Percentiles rank a stretch among this genome's conserved stretches.
Evolutionary conservation across 2,329 filamentous ascomycete genomes (phyloP).

Genomic region (Xylaria hypoxylon): DNA sequence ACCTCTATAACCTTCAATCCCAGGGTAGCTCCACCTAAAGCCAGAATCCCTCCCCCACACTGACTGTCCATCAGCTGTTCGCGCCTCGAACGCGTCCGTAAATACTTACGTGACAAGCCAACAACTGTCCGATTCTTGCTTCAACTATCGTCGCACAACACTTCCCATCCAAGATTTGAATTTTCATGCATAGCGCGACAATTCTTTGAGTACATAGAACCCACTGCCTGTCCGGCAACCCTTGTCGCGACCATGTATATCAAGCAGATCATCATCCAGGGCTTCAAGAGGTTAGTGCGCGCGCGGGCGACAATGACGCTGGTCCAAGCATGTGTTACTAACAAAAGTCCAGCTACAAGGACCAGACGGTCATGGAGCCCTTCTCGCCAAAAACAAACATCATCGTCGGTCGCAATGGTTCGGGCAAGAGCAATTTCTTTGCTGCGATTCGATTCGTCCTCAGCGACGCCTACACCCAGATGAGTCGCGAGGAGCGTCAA

Average conservation of each 20-base stretch:
- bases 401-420: slow-evolving; percentile 98
- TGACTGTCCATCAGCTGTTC: slow-evolving; percentile 28
- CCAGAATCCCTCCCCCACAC: slow-evolving; percentile 38
- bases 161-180: slow-evolving; percentile 12
- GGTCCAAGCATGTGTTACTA: slow-evolving; percentile 38
- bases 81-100: slow-evolving; percentile 47
- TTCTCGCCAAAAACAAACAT: slow-evolving; percentile 98
- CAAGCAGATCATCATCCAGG: slow-evolving; percentile 99
- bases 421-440: slow-evolving; percentile 99
- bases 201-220: slow-evolving; percentile 42
- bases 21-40: slow-evolving; percentile 20
- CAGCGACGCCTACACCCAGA: slow-evolving; percentile 95
- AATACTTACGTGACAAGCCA: slow-evolving; percentile 46
- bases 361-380: slow-evolving; percentile 97
- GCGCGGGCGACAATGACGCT: slow-evolving; percentile 39
- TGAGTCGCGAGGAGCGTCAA: slow-evolving; percentile 95
- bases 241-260: slow-evolving; percentile 81
- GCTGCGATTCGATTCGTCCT: slow-evolving; percentile 98
- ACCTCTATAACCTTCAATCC: too few species aligned
- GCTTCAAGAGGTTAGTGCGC: slow-evolving; percentile 88
- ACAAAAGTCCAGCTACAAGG: slow-evolving; percentile 83
- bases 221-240: slow-evolving; percentile 53
- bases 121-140: slow-evolving; percentile 28
- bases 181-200: slow-evolving; percentile 42
- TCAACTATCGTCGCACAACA: slow-evolving; percentile 39